phyloP scores from a whole-genome alignment of 352 stramenopile species.

The Hyaloperonospora brassicae region DNA sequence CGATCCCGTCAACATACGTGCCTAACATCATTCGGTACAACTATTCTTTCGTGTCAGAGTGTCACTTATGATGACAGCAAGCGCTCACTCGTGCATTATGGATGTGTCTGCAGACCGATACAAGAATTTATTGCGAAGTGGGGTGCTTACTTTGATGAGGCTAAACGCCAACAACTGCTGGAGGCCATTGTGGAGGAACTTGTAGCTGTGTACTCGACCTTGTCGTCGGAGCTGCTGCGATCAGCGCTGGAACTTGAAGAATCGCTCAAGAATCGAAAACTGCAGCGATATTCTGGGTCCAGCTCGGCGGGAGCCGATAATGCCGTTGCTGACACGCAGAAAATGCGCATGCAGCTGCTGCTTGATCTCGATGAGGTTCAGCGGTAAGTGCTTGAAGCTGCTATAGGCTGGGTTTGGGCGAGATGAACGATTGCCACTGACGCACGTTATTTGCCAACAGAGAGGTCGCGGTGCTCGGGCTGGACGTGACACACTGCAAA shows the following conservation, averaged over 20 bases:
- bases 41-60: not conserved
- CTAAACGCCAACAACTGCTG: constrained; percentile 39
- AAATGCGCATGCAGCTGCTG: constrained; percentile 76
- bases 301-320: constrained; percentile 17
- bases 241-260: constrained; percentile 77
- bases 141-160: constrained; percentile 42
- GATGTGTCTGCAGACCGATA: constrained; percentile 38
- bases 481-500: constrained; percentile 34
- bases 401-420: not conserved
- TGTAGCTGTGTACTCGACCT: constrained; percentile 46
- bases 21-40: constrained; percentile 60
- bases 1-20: constrained; percentile 61
- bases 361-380: constrained; percentile 71
- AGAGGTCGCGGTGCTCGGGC: constrained; percentile 39
- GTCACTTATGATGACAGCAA: not conserved
- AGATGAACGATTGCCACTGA: constrained; percentile 3
- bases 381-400: constrained; percentile 28
- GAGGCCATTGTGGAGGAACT: constrained; percentile 49
- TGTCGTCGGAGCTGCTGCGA: constrained; percentile 68
- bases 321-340: constrained; percentile 69
- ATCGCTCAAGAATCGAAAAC: constrained; percentile 82
- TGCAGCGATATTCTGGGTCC: constrained; percentile 45
- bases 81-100: constrained; percentile 2
- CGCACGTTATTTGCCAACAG: constrained; percentile 19
- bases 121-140: constrained; percentile 67